A percentile compares a stretch with the other conserved stretches of the same genome.
These are phyloP conservation scores for Apiotrichum porosum DNA, from an alignment of 1,284 basidiomycete species.

Conservation along the genomic window DNA sequence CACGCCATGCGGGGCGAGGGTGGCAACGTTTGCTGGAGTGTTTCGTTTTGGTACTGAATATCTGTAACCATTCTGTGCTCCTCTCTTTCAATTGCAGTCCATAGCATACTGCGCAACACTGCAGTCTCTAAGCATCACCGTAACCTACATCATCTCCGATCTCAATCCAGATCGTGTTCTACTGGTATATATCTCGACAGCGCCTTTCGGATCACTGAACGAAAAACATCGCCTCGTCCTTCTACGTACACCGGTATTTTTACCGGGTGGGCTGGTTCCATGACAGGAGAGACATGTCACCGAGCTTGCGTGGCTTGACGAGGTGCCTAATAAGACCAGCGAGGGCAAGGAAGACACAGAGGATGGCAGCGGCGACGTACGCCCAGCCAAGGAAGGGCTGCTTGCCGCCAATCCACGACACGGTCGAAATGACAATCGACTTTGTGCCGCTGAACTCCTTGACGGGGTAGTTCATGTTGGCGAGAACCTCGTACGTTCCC, in stretches of 20 bases:
- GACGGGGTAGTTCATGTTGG: constrained; percentile 91
- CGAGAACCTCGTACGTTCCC: constrained; percentile 71
- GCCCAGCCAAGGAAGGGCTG: constrained; percentile 91
- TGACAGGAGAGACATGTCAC: constrained; percentile 59
- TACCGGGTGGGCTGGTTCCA: constrained; percentile 62
- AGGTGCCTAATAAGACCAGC: constrained; percentile 87
- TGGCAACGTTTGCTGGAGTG: constrained; percentile 40
- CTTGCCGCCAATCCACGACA: constrained; percentile 97
- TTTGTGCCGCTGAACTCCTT: constrained; percentile 89
- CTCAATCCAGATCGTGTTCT: no score
- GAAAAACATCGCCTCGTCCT: no score
- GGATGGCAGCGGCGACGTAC: constrained; percentile 80
- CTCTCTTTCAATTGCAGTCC: not conserved
- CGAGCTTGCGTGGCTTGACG: constrained; percentile 77
- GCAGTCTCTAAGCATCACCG: not conserved
- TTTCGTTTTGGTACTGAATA: constrained; percentile 48
- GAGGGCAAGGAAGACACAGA: constrained; percentile 83
- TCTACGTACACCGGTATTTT: no score
- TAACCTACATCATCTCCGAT: not conserved
- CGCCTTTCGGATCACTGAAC: constrained; percentile 7
- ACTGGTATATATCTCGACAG: not conserved
- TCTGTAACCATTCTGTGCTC: no score
- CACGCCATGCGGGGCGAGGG: constrained; percentile 79
- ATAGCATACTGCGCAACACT: not conserved
- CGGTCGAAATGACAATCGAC: constrained; percentile 91